Evolutionary conservation across 768 basidiomycete genomes (phyloP), one percentile per base, ranked within the genome.

Genomic region (Panaeolus cyanescens): DNA sequence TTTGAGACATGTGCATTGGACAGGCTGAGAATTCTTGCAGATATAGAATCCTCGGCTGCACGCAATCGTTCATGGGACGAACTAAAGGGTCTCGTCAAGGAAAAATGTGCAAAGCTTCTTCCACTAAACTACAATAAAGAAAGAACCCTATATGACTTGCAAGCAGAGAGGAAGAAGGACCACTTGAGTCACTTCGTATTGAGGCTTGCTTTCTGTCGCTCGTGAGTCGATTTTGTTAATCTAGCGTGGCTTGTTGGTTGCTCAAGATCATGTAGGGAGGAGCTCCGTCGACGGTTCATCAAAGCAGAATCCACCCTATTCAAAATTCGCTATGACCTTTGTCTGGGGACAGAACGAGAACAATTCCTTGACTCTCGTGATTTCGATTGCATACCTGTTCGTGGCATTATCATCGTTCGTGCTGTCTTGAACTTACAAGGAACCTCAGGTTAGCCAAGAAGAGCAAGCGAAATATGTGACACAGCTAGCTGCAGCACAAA

Each of bases 111-210:
- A 62, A 91, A 93, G 68, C 90, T 95, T 73, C 79, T 97, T 25
- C 89, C 88, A 2, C 76, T 99, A 54, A 79, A 83, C 60, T 78
- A 81, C 32, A 84, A 83, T 60, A 80, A 82, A n/a, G 15, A 54
- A 3, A 83, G 85, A 0, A 71, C 67, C n/a, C 73, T 68, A 13
- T 72, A 75, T 9, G 80, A 85, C 54, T 62, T 80, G 58, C 85
- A 91, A 32, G 74, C 70, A 9, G 86, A 99, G 72, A 81, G 97
- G 61, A 82, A 83, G 69, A 88, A 83, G 63, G 97, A 99, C 72
- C 90, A 93, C 68, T 79, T 97, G 12, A 89, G 95, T 9, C 97
- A 99, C 75, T 99, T 95, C 74, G 93, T 99, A 10, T 78, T 99
- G 63, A 79, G 97, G 55, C 80, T 99, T 37, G 96, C 97, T 5